A percentile compares a stretch with the other conserved stretches of the same genome.
Conservation (phyloP, 768 basidiomycete genomes). For the Lepiota brunneoincarnata region DNA sequence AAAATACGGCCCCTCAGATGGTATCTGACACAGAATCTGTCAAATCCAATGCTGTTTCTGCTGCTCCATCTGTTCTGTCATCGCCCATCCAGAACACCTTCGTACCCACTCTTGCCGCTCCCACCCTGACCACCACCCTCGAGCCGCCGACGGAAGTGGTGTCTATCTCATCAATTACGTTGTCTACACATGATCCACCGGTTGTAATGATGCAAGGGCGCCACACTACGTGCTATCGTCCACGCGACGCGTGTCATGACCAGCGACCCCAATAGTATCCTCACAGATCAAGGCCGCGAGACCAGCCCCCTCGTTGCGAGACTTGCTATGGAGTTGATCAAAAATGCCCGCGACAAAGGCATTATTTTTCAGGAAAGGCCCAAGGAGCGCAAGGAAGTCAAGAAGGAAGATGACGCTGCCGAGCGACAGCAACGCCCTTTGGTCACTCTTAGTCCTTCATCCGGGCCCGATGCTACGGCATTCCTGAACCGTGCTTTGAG, state of each 20-base stretch:
- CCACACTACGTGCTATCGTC: slow-evolving; percentile 70
- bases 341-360: slow-evolving; percentile 63
- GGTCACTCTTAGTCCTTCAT: slow-evolving; percentile 40
- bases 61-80: slow-evolving; percentile 27
- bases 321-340: slow-evolving; percentile 67
- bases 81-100: slow-evolving; percentile 41
- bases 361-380: slow-evolving; percentile 45
- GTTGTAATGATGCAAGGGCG: slow-evolving; percentile 48
- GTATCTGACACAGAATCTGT: slow-evolving; percentile 34
- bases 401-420: slow-evolving; percentile 18
- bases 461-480: slow-evolving; percentile 41
- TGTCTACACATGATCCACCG: slow-evolving; percentile 23
- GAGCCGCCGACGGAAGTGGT: slow-evolving; percentile 22
- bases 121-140: slow-evolving; percentile 40
- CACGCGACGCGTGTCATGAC: slow-evolving; percentile 90
- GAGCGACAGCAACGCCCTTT: slow-evolving; percentile 32
- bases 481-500: slow-evolving; percentile 46
- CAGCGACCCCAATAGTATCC: slow-evolving; percentile 68
- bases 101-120: slow-evolving; percentile 37
- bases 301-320: slow-evolving; percentile 56
- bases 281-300: slow-evolving; percentile 67
- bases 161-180: slow-evolving; percentile 12
- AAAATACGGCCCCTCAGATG: slow-evolving; percentile 6
- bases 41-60: slow-evolving; percentile 20
- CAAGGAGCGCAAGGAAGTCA: slow-evolving; percentile 43